Conservation (phyloP, 2,329 filamentous ascomycete genomes). For the Colletotrichum costaricense region DNA sequence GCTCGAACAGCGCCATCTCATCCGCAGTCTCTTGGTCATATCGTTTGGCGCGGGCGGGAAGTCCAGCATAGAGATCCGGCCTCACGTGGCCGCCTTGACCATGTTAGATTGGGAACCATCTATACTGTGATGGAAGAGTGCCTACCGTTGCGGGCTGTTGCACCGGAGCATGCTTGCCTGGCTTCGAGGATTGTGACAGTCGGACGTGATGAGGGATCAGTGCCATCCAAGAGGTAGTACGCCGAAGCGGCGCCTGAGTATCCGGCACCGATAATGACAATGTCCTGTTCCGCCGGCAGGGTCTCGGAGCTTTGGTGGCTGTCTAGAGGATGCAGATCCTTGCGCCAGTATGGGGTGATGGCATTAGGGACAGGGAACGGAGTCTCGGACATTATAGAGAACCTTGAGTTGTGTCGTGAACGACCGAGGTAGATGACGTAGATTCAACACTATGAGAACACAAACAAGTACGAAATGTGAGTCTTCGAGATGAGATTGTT, state of each 20-base stretch:
- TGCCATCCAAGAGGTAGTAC: slow-evolving; percentile 12
- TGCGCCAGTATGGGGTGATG: slow-evolving; percentile 28
- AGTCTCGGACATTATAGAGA: background rate
- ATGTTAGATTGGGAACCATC: background rate
- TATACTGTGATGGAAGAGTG: no score
- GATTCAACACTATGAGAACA: background rate
- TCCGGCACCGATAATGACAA: slow-evolving; percentile 35
- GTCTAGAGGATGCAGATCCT: slow-evolving; percentile 28
- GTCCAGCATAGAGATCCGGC: slow-evolving; percentile 27
- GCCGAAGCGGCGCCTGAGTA: slow-evolving; percentile 29
- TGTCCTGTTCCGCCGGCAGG: slow-evolving; percentile 27
- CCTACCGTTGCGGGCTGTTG: slow-evolving; percentile 33
- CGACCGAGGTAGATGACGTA: background rate
- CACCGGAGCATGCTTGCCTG: slow-evolving; percentile 33
- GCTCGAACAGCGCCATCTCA: slow-evolving; percentile 40
- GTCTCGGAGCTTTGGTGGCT: slow-evolving; percentile 27
- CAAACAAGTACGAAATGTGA: background rate
- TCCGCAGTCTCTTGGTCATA: slow-evolving; percentile 39
- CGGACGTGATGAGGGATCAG: background rate
- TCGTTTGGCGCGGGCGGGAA: slow-evolving; percentile 11
- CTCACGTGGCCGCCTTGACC: slow-evolving; percentile 29
- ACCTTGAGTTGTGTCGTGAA: background rate
- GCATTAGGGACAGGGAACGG: slow-evolving; percentile 21
- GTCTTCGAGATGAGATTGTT: background rate
- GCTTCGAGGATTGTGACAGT: slow-evolving; percentile 34